Evolutionary conservation across 108 stramenopile species (phyloP).

Genomic region (Epithemia pelagica): DNA sequence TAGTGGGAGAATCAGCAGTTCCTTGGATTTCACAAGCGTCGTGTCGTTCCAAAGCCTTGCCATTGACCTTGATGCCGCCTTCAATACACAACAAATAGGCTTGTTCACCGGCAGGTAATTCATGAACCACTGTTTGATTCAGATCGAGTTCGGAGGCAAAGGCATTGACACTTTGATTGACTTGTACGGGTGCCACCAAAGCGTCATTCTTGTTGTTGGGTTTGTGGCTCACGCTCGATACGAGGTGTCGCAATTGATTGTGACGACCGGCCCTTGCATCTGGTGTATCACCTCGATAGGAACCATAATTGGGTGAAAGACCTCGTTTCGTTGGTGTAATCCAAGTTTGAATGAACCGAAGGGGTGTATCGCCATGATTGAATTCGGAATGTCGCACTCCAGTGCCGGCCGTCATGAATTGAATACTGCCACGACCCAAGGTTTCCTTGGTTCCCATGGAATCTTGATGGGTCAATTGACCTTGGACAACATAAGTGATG

Average conservation of each 20-base stretch:
- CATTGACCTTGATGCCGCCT: no score
- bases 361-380: slow-evolving; percentile 42
- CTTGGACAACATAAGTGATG: slow-evolving; percentile 63
- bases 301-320: slow-evolving; percentile 64
- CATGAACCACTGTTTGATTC: slow-evolving; percentile 14
- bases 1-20: no score
- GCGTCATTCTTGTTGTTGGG: no score
- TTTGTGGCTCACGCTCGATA: no score
- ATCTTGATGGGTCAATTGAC: slow-evolving; percentile 65
- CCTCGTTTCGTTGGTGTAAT: slow-evolving; percentile 41
- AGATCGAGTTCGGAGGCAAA: slow-evolving; percentile 54
- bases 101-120: slow-evolving; percentile 34
- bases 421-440: no score
- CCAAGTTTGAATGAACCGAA: slow-evolving; percentile 84
- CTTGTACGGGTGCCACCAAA: slow-evolving; percentile 38
- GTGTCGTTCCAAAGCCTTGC: no score
- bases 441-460: slow-evolving; percentile 61
- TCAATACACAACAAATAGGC: slow-evolving; percentile 73
- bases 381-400: slow-evolving; percentile 67
- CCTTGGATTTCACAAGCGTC: no score
- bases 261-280: no score
- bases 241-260: slow-evolving; percentile 55
- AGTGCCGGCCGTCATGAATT: slow-evolving; percentile 76
- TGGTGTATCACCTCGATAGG: no score
- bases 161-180: slow-evolving; percentile 58